A percentile compares a stretch with the other conserved stretches of the same genome.
These are phyloP conservation scores for Sarocladium brachiariae DNA, from an alignment of 2,329 filamentous ascomycete species.

Conservation along the genomic window DNA sequence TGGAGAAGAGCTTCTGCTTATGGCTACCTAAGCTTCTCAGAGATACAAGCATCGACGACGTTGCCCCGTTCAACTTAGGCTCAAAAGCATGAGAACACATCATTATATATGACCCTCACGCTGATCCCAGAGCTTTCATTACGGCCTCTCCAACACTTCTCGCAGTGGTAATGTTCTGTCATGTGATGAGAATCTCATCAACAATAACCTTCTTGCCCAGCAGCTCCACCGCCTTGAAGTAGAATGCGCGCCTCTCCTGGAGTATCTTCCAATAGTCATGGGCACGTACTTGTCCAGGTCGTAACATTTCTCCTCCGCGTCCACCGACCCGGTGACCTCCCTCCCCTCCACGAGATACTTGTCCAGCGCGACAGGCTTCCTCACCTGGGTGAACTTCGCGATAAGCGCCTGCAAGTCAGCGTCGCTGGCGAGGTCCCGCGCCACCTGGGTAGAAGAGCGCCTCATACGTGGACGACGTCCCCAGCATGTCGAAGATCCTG, in stretches of 20 bases:
- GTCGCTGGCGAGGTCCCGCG: background rate
- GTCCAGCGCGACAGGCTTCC: background rate
- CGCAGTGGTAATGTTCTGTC: background rate
- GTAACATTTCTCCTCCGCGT: background rate
- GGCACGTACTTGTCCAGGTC: background rate
- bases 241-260: background rate
- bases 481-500: background rate
- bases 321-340: background rate
- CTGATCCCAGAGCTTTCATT: background rate
- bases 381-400: background rate
- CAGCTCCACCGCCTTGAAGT: background rate
- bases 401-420: background rate
- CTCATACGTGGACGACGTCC: background rate
- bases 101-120: too few species aligned
- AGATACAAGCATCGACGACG: too few species aligned
- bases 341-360: background rate
- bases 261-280: background rate
- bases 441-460: background rate
- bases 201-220: background rate
- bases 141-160: background rate
- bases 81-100: too few species aligned
- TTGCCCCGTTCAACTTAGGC: too few species aligned
- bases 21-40: too few species aligned
- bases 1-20: too few species aligned
- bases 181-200: background rate